Evolutionary conservation across 768 basidiomycete species (phyloP).

Genomic region (Auricularia auricula-judae): DNA sequence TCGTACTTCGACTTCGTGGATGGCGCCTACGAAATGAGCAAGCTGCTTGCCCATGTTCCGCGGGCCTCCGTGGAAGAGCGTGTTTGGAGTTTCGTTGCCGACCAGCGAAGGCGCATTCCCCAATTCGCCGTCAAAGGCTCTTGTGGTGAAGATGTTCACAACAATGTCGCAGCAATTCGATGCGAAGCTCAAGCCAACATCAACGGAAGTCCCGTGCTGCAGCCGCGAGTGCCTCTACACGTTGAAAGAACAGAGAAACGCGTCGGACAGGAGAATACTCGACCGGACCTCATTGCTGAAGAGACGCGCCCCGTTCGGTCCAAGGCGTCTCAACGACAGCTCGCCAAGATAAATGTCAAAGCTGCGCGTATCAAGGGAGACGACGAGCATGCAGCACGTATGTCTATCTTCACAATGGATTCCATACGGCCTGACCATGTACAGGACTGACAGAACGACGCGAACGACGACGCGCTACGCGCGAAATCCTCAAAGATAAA

Average conservation of each 20-base stretch:
- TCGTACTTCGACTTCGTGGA: too few relatives aligned
- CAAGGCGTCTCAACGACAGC: neutral
- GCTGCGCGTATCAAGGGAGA: neutral
- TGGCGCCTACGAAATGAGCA: too few relatives aligned
- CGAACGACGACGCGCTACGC: conserved; percentile 49
- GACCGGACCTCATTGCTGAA: neutral
- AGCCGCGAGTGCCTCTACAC: neutral
- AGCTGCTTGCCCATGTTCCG: neutral
- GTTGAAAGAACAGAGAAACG: neutral
- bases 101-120: neutral
- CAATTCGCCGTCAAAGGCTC: neutral
- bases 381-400: conserved; percentile 25
- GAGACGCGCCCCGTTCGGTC: neutral
- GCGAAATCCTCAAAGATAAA: conserved; percentile 32
- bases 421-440: neutral
- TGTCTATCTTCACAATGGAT: conserved; percentile 8
- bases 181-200: neutral
- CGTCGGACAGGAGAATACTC: neutral
- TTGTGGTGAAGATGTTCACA: neutral
- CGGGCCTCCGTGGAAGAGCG: neutral
- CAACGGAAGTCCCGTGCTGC: neutral
- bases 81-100: neutral
- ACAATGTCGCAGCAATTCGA: too few relatives aligned
- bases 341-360: neutral
- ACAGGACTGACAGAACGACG: conserved; percentile 56